These are phyloP conservation scores for Cladorrhinum sp. DNA, from an alignment of 2,329 filamentous ascomycete genomes.

Conservation along the genomic window DNA sequence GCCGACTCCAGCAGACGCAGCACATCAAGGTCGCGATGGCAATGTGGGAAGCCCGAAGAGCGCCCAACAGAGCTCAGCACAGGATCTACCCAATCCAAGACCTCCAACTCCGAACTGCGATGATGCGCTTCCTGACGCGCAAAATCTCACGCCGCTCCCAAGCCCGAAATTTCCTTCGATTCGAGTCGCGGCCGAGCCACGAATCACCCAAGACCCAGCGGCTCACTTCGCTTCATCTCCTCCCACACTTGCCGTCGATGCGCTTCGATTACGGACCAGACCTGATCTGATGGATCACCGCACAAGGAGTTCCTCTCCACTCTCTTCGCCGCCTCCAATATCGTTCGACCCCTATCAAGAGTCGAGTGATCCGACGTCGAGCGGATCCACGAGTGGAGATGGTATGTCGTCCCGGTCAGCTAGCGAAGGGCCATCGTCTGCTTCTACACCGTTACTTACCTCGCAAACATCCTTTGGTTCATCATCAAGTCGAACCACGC, in stretches of 20 bases:
- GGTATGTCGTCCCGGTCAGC: conserved; percentile 44
- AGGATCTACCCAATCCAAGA: neutral
- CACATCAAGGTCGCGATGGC: neutral
- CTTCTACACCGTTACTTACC: conserved; percentile 35
- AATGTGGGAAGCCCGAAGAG: neutral
- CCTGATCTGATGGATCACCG: conserved; percentile 15
- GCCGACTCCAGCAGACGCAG: neutral
- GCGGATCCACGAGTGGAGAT: conserved; percentile 27
- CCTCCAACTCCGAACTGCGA: neutral
- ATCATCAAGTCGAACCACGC: conserved; percentile 29
- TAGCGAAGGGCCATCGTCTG: conserved; percentile 43
- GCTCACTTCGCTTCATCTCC: conserved; percentile 23
- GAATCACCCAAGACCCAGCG: neutral
- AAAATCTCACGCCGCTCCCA: conserved; percentile 8
- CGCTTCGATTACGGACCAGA: conserved; percentile 19
- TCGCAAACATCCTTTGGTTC: conserved; percentile 32
- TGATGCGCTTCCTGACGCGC: neutral
- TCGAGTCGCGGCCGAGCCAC: neutral
- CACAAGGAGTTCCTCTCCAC: conserved; percentile 48
- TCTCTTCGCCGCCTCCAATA: conserved; percentile 54
- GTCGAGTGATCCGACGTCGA: conserved; percentile 12
- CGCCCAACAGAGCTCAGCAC: neutral
- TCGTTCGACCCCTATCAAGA: conserved; percentile 51
- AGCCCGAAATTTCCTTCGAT: conserved; percentile 11
- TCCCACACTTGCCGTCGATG: conserved; percentile 27